phyloP scores from a whole-genome alignment of 202 grass and related monocot genomes.

The Schoenoplectus triqueter region DNA sequence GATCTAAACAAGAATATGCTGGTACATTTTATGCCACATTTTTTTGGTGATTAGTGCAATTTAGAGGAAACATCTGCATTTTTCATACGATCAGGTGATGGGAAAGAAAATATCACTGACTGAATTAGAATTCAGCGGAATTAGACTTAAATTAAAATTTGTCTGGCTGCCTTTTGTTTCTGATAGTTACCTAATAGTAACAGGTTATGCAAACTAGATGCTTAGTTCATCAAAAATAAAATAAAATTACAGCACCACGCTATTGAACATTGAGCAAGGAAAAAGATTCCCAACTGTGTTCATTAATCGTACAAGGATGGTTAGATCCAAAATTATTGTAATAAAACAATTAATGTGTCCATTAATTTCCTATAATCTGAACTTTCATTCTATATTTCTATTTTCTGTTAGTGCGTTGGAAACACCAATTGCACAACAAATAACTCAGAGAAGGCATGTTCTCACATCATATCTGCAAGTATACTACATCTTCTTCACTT shows the following conservation, averaged over 20 bases:
- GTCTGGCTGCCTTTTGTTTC: not conserved
- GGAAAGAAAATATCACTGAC: too few relatives aligned
- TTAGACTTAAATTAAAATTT: too few relatives aligned
- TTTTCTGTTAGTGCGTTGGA: not conserved
- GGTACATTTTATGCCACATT: too few relatives aligned
- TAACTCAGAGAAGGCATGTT: conserved; percentile 9
- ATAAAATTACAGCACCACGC: not conserved
- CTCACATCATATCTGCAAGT: not conserved
- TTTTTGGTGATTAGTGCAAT: too few relatives aligned
- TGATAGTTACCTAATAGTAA: not conserved
- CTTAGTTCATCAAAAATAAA: not conserved
- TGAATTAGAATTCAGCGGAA: too few relatives aligned
- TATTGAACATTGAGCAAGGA: not conserved
- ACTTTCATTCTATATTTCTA: not conserved
- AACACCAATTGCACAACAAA: not conserved
- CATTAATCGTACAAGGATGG: too few relatives aligned
- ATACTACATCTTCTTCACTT: not conserved
- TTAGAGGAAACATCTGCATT: too few relatives aligned
- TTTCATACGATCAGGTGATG: too few relatives aligned
- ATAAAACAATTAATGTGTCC: not conserved
- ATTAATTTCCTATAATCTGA: not conserved
- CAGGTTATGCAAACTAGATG: not conserved
- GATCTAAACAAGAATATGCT: too few relatives aligned
- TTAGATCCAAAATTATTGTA: not conserved
- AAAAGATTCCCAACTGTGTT: not conserved